Base-by-base conservation (phyloP, 2,329 filamentous ascomycete genomes). In the Lachnellula subtilissima region DNA sequence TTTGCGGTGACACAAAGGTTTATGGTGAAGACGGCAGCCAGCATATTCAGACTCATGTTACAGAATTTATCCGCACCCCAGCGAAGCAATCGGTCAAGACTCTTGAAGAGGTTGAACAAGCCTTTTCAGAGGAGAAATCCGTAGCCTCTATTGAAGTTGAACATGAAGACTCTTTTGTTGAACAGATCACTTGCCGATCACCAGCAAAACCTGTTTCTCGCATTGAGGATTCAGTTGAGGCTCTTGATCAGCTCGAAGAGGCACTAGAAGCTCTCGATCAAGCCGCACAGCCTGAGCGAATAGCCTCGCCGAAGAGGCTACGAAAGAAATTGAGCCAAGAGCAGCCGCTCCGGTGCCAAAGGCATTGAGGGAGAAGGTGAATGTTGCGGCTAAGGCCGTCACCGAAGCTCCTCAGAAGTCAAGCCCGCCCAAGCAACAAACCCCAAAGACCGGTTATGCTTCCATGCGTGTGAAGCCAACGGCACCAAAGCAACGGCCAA, bases 181-280 rank as follows among this genome's bases (percentile, higher is more conserved):
- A 71, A 64, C 58, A 73, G 63, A 71, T 74, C 12, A 72, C 59
- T 40, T 63, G 69, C 47, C 66, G 69, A 54, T 70, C 69, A 7
- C 69, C 70, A 68, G 77, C 61, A 43, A 71, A 72, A 49, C 64
- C 66, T 28, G 61, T 72, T 36, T 67, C 70, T 25, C 78, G 81
- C 17, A 86, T 86, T 50, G 84, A 86, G 65, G 83, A 86, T 65
- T 85, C 83, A 1, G 72, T 86, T 8, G 83, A 84, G 66, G 82
- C 82, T 59, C 73, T 86, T 19, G 84, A 86, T 64, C 74, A 75
- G 57, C 73, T 86, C 15, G 82, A 86, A 61, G 83, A 86, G 35
- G 76, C 84, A 50, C 73, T 86, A 9, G 83, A 86, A 61, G 67
- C 68, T 48, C 45, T 70, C 12, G 53, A 64, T 48, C 57, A 69